Conservation (phyloP, 2,329 filamentous ascomycete genomes). For the Colletotrichum viniferum region DNA sequence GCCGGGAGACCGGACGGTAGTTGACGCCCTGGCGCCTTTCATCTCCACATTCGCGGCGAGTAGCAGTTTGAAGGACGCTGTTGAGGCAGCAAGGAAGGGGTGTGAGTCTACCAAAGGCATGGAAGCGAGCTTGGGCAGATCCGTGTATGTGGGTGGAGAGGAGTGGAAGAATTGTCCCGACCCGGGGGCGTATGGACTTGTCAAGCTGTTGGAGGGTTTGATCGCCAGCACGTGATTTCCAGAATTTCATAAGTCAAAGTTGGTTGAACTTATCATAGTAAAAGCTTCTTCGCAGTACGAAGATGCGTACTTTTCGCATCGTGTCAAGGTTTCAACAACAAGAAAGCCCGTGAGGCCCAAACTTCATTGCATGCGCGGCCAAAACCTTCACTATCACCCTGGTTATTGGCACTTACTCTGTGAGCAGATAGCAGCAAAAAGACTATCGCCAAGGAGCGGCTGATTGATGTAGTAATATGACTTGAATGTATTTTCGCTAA, state of each 20-base stretch:
- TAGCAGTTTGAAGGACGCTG: slow-evolving; percentile 50
- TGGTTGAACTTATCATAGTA: not conserved
- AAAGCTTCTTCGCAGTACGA: not conserved
- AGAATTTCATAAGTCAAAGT: not conserved
- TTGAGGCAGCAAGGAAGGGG: slow-evolving; percentile 65
- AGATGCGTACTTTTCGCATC: not conserved
- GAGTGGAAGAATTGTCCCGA: slow-evolving; percentile 73
- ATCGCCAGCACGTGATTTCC: slow-evolving; percentile 25
- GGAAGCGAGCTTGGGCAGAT: slow-evolving; percentile 73
- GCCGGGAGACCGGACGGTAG: slow-evolving; percentile 72
- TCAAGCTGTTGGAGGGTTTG: slow-evolving; percentile 68
- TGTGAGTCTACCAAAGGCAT: slow-evolving; percentile 74
- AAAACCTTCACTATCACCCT: not conserved
- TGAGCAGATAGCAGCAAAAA: not conserved
- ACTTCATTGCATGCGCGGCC: not conserved
- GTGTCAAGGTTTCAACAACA: not conserved
- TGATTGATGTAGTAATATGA: not conserved
- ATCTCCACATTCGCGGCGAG: slow-evolving; percentile 60
- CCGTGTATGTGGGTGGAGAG: slow-evolving; percentile 73
- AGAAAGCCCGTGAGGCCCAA: not conserved
- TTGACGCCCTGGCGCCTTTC: slow-evolving; percentile 75
- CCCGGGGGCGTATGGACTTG: slow-evolving; percentile 66
- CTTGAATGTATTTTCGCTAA: not conserved
- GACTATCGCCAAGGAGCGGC: not conserved
- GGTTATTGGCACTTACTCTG: not conserved